phyloP scores from a whole-genome alignment of 2,329 filamentous ascomycete species.

The Thielaviopsis musarum region DNA sequence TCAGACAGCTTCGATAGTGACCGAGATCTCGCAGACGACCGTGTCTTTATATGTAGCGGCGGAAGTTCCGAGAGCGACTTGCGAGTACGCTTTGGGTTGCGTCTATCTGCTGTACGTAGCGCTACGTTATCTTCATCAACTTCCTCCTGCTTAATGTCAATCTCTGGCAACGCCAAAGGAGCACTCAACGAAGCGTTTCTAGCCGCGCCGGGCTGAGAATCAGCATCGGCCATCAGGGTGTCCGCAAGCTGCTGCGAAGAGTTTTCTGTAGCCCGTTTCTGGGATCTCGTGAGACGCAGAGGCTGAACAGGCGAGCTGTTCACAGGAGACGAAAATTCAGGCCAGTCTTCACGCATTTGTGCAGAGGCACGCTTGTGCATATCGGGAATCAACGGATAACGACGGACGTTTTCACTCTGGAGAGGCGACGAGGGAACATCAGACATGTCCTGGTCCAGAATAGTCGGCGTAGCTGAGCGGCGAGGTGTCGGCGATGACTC shows the following conservation, averaged over 20 bases:
- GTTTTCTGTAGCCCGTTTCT: not conserved
- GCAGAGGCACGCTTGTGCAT: conserved; percentile 28
- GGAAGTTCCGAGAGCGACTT: conserved; percentile 3
- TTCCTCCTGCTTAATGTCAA: not conserved
- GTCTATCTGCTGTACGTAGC: not conserved
- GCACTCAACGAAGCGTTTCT: not conserved
- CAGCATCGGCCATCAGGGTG: conserved; percentile 1
- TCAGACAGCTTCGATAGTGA: not conserved
- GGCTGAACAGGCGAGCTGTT: conserved; percentile 27
- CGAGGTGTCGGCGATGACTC: conserved; percentile 44
- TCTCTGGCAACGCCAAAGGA: not conserved
- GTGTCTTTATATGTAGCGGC: conserved; percentile 9
- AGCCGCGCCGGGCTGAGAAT: not conserved
- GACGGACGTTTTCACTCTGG: conserved; percentile 24
- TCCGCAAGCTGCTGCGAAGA: not conserved
- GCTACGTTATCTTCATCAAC: not conserved
- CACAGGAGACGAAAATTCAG: conserved; percentile 36
- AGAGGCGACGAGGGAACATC: conserved; percentile 40
- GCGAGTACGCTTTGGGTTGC: not conserved
- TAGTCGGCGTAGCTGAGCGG: conserved; percentile 17
- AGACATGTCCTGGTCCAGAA: conserved; percentile 27
- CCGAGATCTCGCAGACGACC: conserved; percentile 2
- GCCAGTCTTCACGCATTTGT: conserved; percentile 26
- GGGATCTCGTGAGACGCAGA: conserved; percentile 7
- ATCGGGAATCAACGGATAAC: conserved; percentile 34